Conservation (phyloP, 2,329 filamentous ascomycete species). For the Pseudogymnoascus sp. region DNA sequence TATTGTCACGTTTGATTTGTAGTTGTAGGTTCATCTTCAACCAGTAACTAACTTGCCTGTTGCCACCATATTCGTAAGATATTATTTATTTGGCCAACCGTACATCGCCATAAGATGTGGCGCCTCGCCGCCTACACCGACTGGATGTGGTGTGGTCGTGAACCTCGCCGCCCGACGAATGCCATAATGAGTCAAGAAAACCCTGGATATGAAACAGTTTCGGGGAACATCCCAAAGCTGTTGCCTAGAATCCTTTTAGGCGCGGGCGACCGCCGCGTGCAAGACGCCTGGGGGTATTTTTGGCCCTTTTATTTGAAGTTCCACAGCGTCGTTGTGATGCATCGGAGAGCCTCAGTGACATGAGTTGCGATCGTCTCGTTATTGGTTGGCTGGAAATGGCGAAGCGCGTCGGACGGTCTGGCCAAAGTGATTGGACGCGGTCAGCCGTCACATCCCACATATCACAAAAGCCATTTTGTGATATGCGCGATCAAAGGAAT, state of each 20-base stretch:
- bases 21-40: background rate
- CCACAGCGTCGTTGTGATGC: background rate
- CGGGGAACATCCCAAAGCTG: slow-evolving; percentile 17
- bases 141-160: background rate
- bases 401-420: background rate
- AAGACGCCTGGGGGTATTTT: background rate
- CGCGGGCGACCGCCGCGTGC: slow-evolving; percentile 16
- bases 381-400: background rate
- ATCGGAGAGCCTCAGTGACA: slow-evolving; percentile 5
- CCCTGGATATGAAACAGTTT: slow-evolving; percentile 20
- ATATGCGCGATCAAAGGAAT: slow-evolving; percentile 1
- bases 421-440: background rate
- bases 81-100: background rate
- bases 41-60: background rate
- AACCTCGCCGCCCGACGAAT: background rate
- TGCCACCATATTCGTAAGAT: background rate
- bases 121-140: background rate
- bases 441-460: background rate
- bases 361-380: background rate
- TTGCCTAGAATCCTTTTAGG: slow-evolving; percentile 14
- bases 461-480: slow-evolving; percentile 8
- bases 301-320: background rate
- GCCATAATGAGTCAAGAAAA: slow-evolving; percentile 15
- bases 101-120: background rate
- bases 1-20: background rate